Evolutionary conservation across 257 asterid species (phyloP).

Genomic region (Jaltomata sinuosa): DNA sequence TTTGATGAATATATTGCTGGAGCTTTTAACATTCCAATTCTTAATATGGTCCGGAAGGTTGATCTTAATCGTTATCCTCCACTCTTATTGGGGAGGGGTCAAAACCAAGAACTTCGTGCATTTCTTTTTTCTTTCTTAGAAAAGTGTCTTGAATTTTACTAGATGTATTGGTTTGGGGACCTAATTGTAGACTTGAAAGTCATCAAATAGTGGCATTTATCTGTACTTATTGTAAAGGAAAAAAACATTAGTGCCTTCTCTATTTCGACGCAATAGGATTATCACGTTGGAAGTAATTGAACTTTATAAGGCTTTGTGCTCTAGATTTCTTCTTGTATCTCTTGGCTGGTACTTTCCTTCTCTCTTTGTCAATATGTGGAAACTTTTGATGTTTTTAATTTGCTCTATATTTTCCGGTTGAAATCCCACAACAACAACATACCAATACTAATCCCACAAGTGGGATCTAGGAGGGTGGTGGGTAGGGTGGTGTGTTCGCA

Average conservation of each 20-base stretch:
- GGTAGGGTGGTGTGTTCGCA: not conserved
- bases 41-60: not conserved
- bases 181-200: not conserved
- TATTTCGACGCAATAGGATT: not conserved
- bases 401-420: not conserved
- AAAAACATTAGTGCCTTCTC: not conserved
- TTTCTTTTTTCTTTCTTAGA: not conserved
- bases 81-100: not conserved
- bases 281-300: not conserved
- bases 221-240: not conserved
- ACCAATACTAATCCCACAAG: not conserved
- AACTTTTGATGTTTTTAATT: not conserved
- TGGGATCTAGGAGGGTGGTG: too few relatives aligned
- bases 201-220: not conserved
- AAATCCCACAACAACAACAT: not conserved
- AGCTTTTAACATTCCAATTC: not conserved
- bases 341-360: not conserved
- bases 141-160: not conserved
- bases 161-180: not conserved
- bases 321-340: not conserved
- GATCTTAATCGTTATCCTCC: not conserved
- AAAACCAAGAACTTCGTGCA: not conserved
- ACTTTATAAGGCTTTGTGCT: not conserved
- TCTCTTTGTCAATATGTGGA: not conserved
- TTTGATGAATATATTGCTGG: not conserved